Evolutionary conservation across 192 early-diverging fungal species (phyloP), one percentile per base, ranked within the genome.

Genomic region (Backusella tarrabulga): DNA sequence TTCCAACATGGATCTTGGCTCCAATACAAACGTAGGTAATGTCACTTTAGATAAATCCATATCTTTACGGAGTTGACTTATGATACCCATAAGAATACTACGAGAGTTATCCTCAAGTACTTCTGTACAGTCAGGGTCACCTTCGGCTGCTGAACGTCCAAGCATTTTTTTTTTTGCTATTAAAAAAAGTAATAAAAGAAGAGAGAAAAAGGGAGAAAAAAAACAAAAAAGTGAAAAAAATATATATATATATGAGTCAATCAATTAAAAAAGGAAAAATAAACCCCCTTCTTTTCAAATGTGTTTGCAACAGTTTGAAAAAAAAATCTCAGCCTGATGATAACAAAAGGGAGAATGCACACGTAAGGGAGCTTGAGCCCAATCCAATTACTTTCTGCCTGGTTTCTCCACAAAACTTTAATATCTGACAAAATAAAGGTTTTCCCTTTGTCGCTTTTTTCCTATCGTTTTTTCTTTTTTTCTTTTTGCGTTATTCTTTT

Each of bases 1-100:
- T 80, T 99, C 97, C 52, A 95, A 89, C 90, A 99, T 97, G 83
- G 93, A 94, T 21, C 97, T 87, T 5, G 97, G 94, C 79, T 99
- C 97, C 19, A 99, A 86, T 2, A 99, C 95, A 88, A 99, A 99
- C 9, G 97, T 97, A 12, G 97, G 97, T 17, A 99, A 91, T 21
- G 97, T 96, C 66, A 99, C 93, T 71, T 94, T 87, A 72, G 94
- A 94, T 70, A 98, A 90, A 82, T 99, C 97, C 87, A 93, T 96
- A 66, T 93, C 95, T 82, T 95, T 93, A 63, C 94, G 86, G 34
- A 99, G 80, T 83, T 99, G 97, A 40, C 87, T 78, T 68, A 97
- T 93, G 83, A 99, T 91, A 56, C 93, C 94, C 72, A 96, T 83
- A 29, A 99, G 85, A 72, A 99, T 98, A 83, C 85, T 93, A 73